Conservation (phyloP, 192 early-diverging fungal genomes). For the Backusella tuberculispora region DNA sequence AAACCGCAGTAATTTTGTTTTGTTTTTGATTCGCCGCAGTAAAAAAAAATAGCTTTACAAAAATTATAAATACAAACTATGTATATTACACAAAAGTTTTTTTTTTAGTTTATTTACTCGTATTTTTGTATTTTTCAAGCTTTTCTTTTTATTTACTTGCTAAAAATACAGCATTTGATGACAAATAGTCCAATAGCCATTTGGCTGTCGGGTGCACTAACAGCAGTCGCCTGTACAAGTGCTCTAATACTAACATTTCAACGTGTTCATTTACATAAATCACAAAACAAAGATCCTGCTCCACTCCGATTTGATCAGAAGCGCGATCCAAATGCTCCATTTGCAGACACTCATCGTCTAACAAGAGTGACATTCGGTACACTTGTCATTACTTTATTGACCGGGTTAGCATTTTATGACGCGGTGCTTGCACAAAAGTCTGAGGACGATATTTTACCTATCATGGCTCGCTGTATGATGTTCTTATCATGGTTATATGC, state of each 20-base stretch:
- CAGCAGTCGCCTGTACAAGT: constrained; percentile 7
- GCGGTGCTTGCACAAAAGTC: neutral
- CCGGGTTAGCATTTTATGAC: neutral
- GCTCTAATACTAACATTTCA: constrained; percentile 18
- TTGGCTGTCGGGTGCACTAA: constrained; percentile 18
- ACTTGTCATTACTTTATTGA: neutral
- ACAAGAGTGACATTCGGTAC: constrained; percentile 1
- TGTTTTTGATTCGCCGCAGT: too few species aligned
- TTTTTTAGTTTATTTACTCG: neutral
- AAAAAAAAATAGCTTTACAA: too few species aligned
- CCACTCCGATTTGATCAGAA: constrained; percentile 10
- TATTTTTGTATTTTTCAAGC: neutral
- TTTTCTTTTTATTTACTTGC: neutral
- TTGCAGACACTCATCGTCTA: constrained; percentile 1
- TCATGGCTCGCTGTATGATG: neutral
- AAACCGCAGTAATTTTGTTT: too few species aligned
- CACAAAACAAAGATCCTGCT: constrained; percentile 15
- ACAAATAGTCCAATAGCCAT: constrained; percentile 1
- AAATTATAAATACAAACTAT: neutral
- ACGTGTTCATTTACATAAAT: constrained; percentile 3
- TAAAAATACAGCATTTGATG: neutral
- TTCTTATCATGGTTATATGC: constrained; percentile 36
- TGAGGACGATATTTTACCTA: neutral
- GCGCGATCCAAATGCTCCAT: neutral
- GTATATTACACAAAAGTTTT: neutral